Base-by-base conservation (phyloP, 768 basidiomycete species). In the Hydnomerulius pinastri region DNA sequence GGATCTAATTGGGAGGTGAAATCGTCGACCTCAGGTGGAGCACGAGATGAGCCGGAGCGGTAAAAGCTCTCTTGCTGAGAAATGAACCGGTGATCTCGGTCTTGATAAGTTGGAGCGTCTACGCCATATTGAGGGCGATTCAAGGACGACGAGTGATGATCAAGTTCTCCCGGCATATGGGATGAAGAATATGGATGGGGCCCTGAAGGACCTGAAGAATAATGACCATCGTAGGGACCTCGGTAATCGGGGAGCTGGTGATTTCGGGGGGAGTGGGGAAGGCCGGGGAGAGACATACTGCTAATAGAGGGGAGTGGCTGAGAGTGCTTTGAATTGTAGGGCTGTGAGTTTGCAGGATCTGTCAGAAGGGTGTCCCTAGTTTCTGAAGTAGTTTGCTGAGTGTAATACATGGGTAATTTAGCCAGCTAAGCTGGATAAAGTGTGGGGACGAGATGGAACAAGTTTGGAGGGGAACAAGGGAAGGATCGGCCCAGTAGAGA, bases 251-350 rank as follows among this genome's bases (percentile, higher is more conserved):
- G 36, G 23, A 44, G 27, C 11, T 46, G 36, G 8, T 53, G 37
- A 15, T 28, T 28, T 21, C 38, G 48, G 10, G 43, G 20, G 36
- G 54, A 43, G 18, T 45, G 27, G 10, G 45, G 33, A n/a, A 42
- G 21, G 29, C 29, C 44, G 15, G 56, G 50, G 43, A 64, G 45
- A 28, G 64, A 60, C 64, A 66, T 65, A 43, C 50, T 53, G 35
- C 23, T 15, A 24, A 57, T 57, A 23, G 50, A 39, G 23, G 51
- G 50, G 15, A 53, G 57, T 48, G 28, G 32, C 21, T 53, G 48
- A 1, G 55, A 46, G 20, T 24, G 40, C 21, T 43, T 42, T 6
- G 40, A 12, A 5, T 42, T 50, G 44, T 42, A 47, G 24, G 33
- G 29, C 20, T 41, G 39, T 32, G 43, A 28, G 44, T 21, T 36